phyloP scores from a whole-genome alignment of 208 protist genomes.

The Trichomonas gallinae region DNA sequence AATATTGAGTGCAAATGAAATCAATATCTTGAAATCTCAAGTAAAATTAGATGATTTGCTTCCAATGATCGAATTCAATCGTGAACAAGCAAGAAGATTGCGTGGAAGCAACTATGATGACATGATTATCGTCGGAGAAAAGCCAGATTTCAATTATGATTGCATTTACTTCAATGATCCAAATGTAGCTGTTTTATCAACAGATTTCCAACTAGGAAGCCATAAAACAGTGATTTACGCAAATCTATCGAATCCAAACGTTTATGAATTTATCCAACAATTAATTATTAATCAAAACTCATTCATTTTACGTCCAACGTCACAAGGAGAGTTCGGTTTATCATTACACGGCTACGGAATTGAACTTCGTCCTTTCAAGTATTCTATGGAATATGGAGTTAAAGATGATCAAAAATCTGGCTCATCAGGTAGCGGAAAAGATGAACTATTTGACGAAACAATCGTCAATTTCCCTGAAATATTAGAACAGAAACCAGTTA shows the following conservation, averaged over 20 bases:
- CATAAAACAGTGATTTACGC: background rate
- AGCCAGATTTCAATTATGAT: background rate
- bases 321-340: background rate
- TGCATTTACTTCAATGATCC: background rate
- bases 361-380: background rate
- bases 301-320: background rate
- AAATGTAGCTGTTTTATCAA: background rate
- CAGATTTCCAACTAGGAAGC: background rate
- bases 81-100: background rate
- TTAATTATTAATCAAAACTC: background rate
- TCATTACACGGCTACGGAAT: background rate
- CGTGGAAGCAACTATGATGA: background rate
- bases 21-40: background rate
- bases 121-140: background rate
- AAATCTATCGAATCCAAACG: background rate
- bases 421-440: too few species aligned
- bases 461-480: background rate
- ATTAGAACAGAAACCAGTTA: background rate
- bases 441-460: background rate
- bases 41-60: background rate
- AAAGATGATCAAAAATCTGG: background rate
- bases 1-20: background rate
- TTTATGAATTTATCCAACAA: background rate
- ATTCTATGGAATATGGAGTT: conserved; percentile 22
- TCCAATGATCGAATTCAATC: background rate